Evolutionary conservation across 176 grass and related monocot genomes (phyloP).

Genomic region (Aechmea fasciata): DNA sequence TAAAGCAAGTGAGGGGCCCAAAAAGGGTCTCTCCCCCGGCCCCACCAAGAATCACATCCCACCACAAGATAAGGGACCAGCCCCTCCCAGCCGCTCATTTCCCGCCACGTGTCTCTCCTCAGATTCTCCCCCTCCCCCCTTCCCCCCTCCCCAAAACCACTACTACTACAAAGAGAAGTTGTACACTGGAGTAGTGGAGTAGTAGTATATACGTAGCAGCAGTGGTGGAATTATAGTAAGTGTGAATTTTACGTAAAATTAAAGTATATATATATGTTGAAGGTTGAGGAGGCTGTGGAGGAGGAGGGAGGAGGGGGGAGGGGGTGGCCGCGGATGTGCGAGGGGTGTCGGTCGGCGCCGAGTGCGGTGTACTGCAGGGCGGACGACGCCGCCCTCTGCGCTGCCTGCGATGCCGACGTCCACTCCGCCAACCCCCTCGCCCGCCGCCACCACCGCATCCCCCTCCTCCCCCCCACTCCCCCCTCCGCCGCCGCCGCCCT

Average conservation of each 20-base stretch:
- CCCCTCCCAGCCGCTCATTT: conserved; percentile 18
- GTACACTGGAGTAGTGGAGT: too few relatives aligned
- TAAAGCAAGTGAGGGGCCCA: not conserved
- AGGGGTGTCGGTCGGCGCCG: conserved; percentile 61
- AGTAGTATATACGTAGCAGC: too few relatives aligned
- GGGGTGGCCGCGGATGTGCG: conserved; percentile 48
- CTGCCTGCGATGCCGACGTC: conserved; percentile 74
- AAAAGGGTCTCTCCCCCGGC: not conserved
- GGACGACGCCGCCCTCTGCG: conserved; percentile 70
- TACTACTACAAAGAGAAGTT: too few relatives aligned
- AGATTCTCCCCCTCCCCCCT: not conserved
- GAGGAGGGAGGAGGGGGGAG: conserved; percentile 22
- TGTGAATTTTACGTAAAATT: too few relatives aligned
- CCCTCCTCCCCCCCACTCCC: conserved; percentile 32
- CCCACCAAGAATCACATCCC: conserved; percentile 11
- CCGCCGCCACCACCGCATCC: conserved; percentile 65
- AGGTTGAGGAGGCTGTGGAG: conserved; percentile 3
- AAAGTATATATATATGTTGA: too few relatives aligned
- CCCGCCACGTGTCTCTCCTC: conserved; percentile 15
- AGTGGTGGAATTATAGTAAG: too few relatives aligned
- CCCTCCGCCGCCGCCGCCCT: conserved; percentile 19
- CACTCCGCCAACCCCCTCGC: conserved; percentile 92
- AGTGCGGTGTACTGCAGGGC: conserved; percentile 60
- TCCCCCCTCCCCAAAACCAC: not conserved
- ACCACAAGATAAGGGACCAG: conserved; percentile 27